phyloP scores from a whole-genome alignment of 2,329 filamentous ascomycete species.

The Penicillium glabrum region DNA sequence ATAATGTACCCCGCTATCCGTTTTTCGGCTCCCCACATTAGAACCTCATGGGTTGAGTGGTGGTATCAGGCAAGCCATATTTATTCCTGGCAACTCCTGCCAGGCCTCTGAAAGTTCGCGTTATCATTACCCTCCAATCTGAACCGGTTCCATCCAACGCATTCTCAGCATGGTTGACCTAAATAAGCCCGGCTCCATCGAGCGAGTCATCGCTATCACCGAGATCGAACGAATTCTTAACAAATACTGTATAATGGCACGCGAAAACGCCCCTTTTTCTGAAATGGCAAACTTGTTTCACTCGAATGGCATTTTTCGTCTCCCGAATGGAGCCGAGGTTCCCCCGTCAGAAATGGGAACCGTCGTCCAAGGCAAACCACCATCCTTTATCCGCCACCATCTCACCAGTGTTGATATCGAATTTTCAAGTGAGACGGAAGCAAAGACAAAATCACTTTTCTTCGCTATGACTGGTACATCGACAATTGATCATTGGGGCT shows the following conservation, averaged over 20 bases:
- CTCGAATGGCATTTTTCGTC: not conserved
- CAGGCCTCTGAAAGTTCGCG: not conserved
- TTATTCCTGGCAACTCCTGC: not conserved
- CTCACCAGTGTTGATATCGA: not conserved
- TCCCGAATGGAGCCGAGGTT: not conserved
- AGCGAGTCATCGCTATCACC: not conserved
- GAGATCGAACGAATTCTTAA: not conserved
- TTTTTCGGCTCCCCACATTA: not conserved
- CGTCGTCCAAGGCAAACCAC: not conserved
- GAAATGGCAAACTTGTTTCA: not conserved
- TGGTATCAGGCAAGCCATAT: not conserved
- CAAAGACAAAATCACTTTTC: not conserved
- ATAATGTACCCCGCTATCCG: not conserved
- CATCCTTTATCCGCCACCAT: not conserved
- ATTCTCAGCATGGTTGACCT: not conserved
- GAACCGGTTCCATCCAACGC: not conserved
- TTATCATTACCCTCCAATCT: not conserved
- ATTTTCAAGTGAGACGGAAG: not conserved
- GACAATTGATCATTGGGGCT: not conserved
- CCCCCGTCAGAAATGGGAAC: not conserved
- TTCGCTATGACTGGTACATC: not conserved
- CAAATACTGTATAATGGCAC: not conserved
- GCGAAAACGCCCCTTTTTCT: not conserved
- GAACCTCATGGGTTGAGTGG: not conserved
- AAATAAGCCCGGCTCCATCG: not conserved